Conservation (phyloP, 2,329 filamentous ascomycete species). For the Chrysoporthe deuterocubensis region DNA sequence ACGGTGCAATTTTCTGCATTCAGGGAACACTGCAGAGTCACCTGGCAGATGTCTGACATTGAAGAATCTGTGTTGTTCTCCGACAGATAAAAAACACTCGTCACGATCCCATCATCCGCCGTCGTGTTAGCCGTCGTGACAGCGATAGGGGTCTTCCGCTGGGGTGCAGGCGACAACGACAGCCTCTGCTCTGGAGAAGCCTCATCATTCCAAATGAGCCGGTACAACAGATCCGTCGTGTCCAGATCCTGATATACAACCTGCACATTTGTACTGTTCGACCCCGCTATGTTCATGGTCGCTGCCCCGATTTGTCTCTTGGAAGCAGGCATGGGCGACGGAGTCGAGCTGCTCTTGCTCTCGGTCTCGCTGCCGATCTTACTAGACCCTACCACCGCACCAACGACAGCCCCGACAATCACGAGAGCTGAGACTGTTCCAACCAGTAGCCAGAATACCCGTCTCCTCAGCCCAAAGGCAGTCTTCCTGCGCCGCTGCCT, state of each 20-base stretch:
- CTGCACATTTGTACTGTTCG: conserved; percentile 10
- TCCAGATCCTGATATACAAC: conserved; percentile 17
- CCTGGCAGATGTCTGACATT: conserved; percentile 3
- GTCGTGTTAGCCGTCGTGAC: conserved; percentile 11
- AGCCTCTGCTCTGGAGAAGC: conserved; percentile 8
- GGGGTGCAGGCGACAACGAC: conserved; percentile 2
- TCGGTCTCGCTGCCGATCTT: background rate
- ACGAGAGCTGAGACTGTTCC: background rate
- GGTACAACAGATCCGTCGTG: conserved; percentile 14
- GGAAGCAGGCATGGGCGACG: background rate
- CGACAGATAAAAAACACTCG: conserved; percentile 13
- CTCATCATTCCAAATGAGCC: conserved; percentile 15
- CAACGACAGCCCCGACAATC: conserved; percentile 11
- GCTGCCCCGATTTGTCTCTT: conserved; percentile 1
- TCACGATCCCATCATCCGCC: conserved; percentile 1
- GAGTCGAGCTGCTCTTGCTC: background rate
- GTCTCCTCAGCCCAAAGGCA: conserved; percentile 13
- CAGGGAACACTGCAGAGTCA: conserved; percentile 4
- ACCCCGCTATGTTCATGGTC: conserved; percentile 6
- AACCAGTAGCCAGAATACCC: conserved; percentile 5
- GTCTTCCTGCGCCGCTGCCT: background rate
- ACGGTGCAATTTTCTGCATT: background rate
- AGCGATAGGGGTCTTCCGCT: conserved; percentile 1
- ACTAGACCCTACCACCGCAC: conserved; percentile 6
- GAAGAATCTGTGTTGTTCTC: background rate